Percentiles rank a stretch among this genome's conserved stretches.
These are phyloP conservation scores for Phytophthora litchii DNA, from an alignment of 352 stramenopile genomes.

Conservation along the genomic window DNA sequence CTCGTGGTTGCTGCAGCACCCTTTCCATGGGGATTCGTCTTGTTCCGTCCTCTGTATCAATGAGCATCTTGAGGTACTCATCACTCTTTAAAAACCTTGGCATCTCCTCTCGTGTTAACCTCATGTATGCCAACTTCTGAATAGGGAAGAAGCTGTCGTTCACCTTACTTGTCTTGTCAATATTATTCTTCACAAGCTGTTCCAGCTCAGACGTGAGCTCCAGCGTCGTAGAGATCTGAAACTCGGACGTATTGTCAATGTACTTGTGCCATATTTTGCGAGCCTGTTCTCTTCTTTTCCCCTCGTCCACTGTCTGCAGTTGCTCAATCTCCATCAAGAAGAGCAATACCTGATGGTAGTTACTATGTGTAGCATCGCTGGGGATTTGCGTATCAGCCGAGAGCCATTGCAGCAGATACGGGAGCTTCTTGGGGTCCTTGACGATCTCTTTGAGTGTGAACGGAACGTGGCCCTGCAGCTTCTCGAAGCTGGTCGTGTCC, in stretches of 20 bases:
- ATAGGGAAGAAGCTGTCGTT: conserved; percentile 85
- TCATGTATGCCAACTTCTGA: conserved; percentile 87
- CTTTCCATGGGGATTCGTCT: conserved; percentile 82
- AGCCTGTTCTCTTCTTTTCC: conserved; percentile 71
- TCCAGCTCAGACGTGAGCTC: conserved; percentile 81
- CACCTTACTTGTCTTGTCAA: conserved; percentile 52
- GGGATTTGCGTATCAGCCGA: conserved; percentile 56
- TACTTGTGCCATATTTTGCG: conserved; percentile 90
- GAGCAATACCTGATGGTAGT: conserved; percentile 84
- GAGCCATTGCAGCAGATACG: conserved; percentile 81
- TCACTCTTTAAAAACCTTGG: conserved; percentile 84
- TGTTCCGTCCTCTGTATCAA: conserved; percentile 78
- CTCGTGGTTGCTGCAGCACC: conserved; percentile 76
- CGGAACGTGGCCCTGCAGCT: conserved; percentile 77
- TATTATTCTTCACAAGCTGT: conserved; percentile 74
- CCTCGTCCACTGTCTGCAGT: conserved; percentile 69
- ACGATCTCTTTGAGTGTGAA: conserved; percentile 88
- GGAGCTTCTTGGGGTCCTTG: conserved; percentile 86
- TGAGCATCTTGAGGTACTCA: conserved; percentile 87
- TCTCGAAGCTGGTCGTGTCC: conserved; percentile 67
- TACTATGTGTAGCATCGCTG: conserved; percentile 43
- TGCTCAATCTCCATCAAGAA: conserved; percentile 88
- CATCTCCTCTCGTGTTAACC: conserved; percentile 81
- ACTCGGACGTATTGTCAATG: conserved; percentile 80
- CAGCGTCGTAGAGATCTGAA: conserved; percentile 82